These are phyloP conservation scores for Pseudogymnoascus sp. DNA, from an alignment of 2,329 filamentous ascomycete genomes.

Conservation along the genomic window DNA sequence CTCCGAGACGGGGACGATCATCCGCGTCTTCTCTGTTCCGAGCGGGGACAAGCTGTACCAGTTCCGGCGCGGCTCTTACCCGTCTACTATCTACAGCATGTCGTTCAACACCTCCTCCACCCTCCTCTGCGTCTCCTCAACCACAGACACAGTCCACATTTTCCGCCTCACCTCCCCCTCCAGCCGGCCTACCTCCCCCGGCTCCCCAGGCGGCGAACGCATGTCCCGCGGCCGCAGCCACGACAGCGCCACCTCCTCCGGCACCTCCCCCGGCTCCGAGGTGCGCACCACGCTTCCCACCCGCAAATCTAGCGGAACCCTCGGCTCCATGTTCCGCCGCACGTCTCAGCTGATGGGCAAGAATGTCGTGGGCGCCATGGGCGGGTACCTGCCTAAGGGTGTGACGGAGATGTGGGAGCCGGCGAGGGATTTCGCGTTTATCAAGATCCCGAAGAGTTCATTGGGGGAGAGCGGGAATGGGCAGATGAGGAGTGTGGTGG, in stretches of 20 bases:
- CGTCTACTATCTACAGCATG: slow-evolving; percentile 96
- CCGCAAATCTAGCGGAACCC: slow-evolving; percentile 61
- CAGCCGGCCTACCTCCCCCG: slow-evolving; percentile 25
- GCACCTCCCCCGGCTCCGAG: slow-evolving; percentile 26
- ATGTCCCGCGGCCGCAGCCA: slow-evolving; percentile 38
- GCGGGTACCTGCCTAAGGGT: slow-evolving; percentile 84
- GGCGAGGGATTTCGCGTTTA: slow-evolving; percentile 88
- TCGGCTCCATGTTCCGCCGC: slow-evolving; percentile 84
- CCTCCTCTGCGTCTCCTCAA: slow-evolving; percentile 88
- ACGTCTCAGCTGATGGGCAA: slow-evolving; percentile 92
- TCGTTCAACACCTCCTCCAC: slow-evolving; percentile 95
- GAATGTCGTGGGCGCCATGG: slow-evolving; percentile 79
- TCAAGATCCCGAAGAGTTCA: slow-evolving; percentile 70
- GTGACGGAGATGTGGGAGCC: slow-evolving; percentile 99
- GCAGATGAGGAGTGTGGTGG: slow-evolving; percentile 82
- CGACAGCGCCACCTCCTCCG: slow-evolving; percentile 41
- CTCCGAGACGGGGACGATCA: slow-evolving; percentile 95
- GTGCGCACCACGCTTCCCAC: slow-evolving; percentile 25
- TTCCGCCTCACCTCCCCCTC: slow-evolving; percentile 60
- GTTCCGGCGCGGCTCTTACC: slow-evolving; percentile 91
- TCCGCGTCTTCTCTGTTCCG: slow-evolving; percentile 89
- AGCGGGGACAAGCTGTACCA: slow-evolving; percentile 90
- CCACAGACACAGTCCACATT: slow-evolving; percentile 92
- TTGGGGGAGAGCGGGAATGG: slow-evolving; percentile 33
- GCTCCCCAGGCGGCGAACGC: slow-evolving; percentile 19